Conservation (phyloP, 495 filamentous ascomycete genomes). For the Penicillium longicatenatum region DNA sequence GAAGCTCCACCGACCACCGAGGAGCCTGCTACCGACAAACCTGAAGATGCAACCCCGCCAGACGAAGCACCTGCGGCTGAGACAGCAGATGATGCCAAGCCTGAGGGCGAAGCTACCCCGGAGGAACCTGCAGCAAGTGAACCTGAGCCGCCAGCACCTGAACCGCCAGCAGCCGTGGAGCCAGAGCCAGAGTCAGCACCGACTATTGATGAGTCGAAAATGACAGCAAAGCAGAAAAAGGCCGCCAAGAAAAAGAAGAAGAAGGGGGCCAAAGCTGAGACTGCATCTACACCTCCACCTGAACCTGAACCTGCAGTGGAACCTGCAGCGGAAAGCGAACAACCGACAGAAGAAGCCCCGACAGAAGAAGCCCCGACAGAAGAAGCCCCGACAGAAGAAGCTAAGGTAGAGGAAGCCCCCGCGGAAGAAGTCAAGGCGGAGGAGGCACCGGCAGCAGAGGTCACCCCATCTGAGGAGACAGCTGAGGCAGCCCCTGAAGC, state of each 20-base stretch:
- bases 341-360: constrained; percentile 8
- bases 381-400: constrained; percentile 4
- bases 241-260: constrained; percentile 1
- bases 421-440: constrained; percentile 9
- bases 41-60: constrained; percentile 14
- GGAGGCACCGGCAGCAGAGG: constrained; percentile 9
- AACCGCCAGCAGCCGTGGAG: background rate
- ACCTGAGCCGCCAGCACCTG: constrained; percentile 1
- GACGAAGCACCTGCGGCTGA: constrained; percentile 13
- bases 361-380: constrained; percentile 2
- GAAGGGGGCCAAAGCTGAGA: background rate
- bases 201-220: background rate
- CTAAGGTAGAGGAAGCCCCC: background rate
- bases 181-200: background rate
- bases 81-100: constrained; percentile 12
- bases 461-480: constrained; percentile 6
- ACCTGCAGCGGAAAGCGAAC: constrained; percentile 8
- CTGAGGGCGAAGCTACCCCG: background rate
- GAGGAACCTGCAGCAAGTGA: background rate
- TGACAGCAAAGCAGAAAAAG: background rate
- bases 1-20: constrained; percentile 1
- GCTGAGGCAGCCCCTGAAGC: constrained; percentile 8
- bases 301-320: background rate
- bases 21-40: constrained; percentile 3
- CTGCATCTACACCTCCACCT: constrained; percentile 6